These are phyloP conservation scores for Alnus rubra DNA, from an alignment of 306 rosid species.

Conservation along the genomic window DNA sequence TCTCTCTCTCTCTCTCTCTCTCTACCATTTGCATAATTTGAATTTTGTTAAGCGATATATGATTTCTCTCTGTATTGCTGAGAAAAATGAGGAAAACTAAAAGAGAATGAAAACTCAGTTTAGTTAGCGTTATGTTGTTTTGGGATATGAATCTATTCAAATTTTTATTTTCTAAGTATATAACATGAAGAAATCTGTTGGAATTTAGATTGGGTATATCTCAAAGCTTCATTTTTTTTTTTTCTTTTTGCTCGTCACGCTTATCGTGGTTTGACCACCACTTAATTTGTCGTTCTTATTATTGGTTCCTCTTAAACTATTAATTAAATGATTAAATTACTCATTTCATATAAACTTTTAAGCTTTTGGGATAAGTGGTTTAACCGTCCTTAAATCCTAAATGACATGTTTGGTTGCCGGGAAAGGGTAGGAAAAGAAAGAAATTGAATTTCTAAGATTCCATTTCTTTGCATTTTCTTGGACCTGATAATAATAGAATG, in stretches of 20 bases:
- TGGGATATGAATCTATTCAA: background rate
- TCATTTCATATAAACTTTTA: no score
- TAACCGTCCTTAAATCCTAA: background rate
- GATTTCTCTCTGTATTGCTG: background rate
- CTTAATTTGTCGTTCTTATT: background rate
- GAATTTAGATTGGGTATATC: background rate
- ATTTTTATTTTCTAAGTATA: constrained; percentile 5
- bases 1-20: constrained; percentile 13
- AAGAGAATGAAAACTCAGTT: background rate
- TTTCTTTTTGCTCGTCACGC: background rate
- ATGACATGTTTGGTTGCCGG: no score
- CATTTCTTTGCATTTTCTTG: background rate
- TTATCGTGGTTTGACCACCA: no score
- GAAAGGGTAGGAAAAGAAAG: background rate
- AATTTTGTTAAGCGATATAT: background rate
- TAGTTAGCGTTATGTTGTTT: background rate
- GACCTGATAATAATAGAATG: background rate
- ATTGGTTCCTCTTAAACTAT: background rate
- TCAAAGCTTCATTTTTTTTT: background rate
- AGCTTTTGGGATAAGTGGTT: no score
- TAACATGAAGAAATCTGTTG: background rate
- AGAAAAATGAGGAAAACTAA: constrained; percentile 14
- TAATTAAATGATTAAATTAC: no score
- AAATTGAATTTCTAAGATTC: background rate
- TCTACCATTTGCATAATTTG: background rate